phyloP scores from a whole-genome alignment of 768 basidiomycete genomes.

The Amanita rimosa region DNA sequence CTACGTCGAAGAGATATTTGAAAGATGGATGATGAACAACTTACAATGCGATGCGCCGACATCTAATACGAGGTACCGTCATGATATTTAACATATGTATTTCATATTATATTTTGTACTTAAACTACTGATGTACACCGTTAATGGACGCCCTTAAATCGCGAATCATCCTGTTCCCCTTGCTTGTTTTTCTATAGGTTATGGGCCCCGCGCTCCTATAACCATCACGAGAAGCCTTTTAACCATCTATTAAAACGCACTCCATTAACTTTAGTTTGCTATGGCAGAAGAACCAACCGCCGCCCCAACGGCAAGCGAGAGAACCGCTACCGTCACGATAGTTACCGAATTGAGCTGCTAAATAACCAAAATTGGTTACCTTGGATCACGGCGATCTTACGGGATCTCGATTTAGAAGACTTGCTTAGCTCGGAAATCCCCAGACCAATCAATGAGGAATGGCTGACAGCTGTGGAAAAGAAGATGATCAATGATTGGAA shows the following conservation, averaged over 20 bases:
- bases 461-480: constrained; percentile 1
- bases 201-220: constrained; percentile 18
- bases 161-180: no score
- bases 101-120: no score
- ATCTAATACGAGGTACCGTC: no score
- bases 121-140: no score
- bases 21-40: no score
- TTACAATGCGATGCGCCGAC: no score
- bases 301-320: neutral
- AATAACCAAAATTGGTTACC: constrained; percentile 18
- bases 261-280: neutral
- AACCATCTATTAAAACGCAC: neutral
- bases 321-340: neutral
- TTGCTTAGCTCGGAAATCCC: constrained; percentile 4
- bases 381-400: constrained; percentile 18
- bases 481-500: constrained; percentile 10
- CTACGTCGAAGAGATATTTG: no score
- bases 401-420: constrained; percentile 14
- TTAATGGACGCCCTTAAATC: no score
- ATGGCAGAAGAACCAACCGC: neutral
- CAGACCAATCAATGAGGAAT: constrained; percentile 7
- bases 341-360: constrained; percentile 14
- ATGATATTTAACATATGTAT: no score
- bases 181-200: constrained; percentile 15
- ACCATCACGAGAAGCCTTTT: neutral